Evolutionary conservation across 1,284 basidiomycete species (phyloP), one percentile per base, ranked within the genome.

Genomic region (Uromyces viciae-fabae): DNA sequence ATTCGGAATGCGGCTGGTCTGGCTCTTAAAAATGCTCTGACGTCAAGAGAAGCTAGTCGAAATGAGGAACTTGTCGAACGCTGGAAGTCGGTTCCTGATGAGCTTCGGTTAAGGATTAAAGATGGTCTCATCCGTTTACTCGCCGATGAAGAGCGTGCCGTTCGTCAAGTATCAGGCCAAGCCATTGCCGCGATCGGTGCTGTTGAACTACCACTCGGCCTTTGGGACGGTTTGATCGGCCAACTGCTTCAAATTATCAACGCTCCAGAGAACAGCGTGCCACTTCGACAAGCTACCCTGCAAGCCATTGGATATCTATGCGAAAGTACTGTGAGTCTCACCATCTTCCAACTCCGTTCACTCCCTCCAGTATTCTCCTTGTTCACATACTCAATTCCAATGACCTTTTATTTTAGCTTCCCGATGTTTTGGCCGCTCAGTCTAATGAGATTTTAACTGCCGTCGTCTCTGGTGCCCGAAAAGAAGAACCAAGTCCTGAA

Each of bases 361-460:
- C 73, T 77, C 83, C 83, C 66, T 84, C 77, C 33, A 82, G 82
- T 82, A 49, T 74, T 76, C 19, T 28, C 56, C n/a, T 58, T 58
- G 56, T n/a, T 15, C 56, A n/a, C n/a, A n/a, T n/a, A n/a, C n/a
- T n/a, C n/a, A n/a, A n/a, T n/a, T n/a, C n/a, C n/a, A n/a, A n/a
- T n/a, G n/a, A n/a, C n/a, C n/a, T n/a, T n/a, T n/a, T n/a, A 31
- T 43, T n/a, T 1, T 82, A 97, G 94, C 92, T 93, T 90, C 94
- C 95, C 31, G 94, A 96, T 83, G 92, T 95, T 82, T 87, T 99
- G 82, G 91, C 91, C 72, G 86, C 93, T 75, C 92, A 94, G 85
- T 94, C 96, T 11, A 98, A 99, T 85, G 95, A 99, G 87, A 99
- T 99, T 84, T 88, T 99, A 79, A 99, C 97, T 28, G 96, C 96